Conservation (phyloP, 1,139 yeast genomes). For the Nadsonia commutata region DNA sequence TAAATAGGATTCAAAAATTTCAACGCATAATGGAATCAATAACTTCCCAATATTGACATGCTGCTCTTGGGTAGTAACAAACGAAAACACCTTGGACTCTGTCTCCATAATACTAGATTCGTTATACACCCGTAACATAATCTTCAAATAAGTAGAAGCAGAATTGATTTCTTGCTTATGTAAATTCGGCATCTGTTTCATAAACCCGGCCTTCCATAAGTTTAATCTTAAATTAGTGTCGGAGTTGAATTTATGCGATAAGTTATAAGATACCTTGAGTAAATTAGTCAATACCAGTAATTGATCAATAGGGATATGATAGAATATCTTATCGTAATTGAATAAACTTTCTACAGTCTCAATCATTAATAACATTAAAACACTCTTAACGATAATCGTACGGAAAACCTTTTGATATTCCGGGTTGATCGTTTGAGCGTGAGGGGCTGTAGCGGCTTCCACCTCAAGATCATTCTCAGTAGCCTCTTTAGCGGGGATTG, state of each 20-base stretch:
- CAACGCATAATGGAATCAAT: constrained; percentile 57
- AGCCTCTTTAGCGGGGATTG: constrained; percentile 8
- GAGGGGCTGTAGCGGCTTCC: not conserved
- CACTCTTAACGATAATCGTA: constrained; percentile 81
- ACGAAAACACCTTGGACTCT: constrained; percentile 14
- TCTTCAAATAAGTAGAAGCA: constrained; percentile 71
- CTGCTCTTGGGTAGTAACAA: constrained; percentile 25
- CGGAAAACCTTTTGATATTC: constrained; percentile 34
- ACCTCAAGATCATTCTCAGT: constrained; percentile 5
- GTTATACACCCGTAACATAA: constrained; percentile 67
- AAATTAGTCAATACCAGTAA: constrained; percentile 45
- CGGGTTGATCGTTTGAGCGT: constrained; percentile 1
- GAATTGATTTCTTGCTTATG: constrained; percentile 85
- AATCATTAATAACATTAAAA: constrained; percentile 75
- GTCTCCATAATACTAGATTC: constrained; percentile 29
- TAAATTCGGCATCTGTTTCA: constrained; percentile 82
- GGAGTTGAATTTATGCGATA: constrained; percentile 77
- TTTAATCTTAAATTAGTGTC: constrained; percentile 76
- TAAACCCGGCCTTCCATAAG: constrained; percentile 82
- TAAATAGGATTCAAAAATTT: constrained; percentile 56
- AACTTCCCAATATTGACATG: constrained; percentile 32
- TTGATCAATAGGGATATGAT: constrained; percentile 49
- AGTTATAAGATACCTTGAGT: constrained; percentile 55
- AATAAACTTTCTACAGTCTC: constrained; percentile 72
- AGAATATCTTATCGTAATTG: constrained; percentile 51